These are phyloP conservation scores for Wickerhamiella parazyma DNA, from an alignment of 805 yeast genomes.

Conservation along the genomic window DNA sequence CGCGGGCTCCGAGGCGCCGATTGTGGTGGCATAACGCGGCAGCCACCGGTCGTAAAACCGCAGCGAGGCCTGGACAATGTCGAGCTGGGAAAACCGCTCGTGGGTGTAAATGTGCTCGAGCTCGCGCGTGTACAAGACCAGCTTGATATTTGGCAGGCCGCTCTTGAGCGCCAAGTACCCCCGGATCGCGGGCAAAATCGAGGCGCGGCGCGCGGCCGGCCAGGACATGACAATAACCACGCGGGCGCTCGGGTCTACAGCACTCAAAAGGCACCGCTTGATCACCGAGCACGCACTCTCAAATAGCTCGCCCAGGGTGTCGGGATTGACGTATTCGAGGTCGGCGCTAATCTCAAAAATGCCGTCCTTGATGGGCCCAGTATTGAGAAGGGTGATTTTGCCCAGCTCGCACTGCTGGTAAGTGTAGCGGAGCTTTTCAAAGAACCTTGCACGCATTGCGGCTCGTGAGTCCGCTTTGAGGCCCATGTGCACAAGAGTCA, in stretches of 20 bases:
- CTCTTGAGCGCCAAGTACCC: slow-evolving; percentile 17
- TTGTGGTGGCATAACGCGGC: slow-evolving; percentile 3
- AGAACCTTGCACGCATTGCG: slow-evolving; percentile 4
- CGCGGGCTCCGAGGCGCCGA: slow-evolving; percentile 19
- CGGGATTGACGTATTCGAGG: slow-evolving; percentile 15
- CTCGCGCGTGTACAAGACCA: slow-evolving; percentile 16
- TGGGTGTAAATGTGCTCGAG: slow-evolving; percentile 19
- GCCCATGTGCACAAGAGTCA: slow-evolving; percentile 21
- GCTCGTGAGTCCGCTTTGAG: slow-evolving; percentile 11
- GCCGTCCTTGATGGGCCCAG: slow-evolving; percentile 17
- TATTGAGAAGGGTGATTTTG: slow-evolving; percentile 16
- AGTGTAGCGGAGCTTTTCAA: slow-evolving; percentile 20
- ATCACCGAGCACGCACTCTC: slow-evolving; percentile 16
- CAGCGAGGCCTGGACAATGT: slow-evolving; percentile 21
- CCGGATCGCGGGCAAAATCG: slow-evolving; percentile 19
- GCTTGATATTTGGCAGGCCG: slow-evolving; percentile 13
- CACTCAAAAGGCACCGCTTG: slow-evolving; percentile 12
- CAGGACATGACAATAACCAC: slow-evolving; percentile 15
- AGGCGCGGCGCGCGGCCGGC: slow-evolving; percentile 14
- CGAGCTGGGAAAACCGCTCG: slow-evolving; percentile 20
- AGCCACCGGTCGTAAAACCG: slow-evolving; percentile 23
- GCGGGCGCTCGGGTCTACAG: slow-evolving; percentile 6
- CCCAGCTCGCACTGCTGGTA: slow-evolving; percentile 29
- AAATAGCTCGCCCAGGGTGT: slow-evolving; percentile 18
- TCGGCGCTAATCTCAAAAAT: slow-evolving; percentile 15